Percentiles rank a stretch among this genome's conserved stretches.
Evolutionary conservation across 1,284 basidiomycete species (phyloP).

Genomic region (Cryptococcus sp.): DNA sequence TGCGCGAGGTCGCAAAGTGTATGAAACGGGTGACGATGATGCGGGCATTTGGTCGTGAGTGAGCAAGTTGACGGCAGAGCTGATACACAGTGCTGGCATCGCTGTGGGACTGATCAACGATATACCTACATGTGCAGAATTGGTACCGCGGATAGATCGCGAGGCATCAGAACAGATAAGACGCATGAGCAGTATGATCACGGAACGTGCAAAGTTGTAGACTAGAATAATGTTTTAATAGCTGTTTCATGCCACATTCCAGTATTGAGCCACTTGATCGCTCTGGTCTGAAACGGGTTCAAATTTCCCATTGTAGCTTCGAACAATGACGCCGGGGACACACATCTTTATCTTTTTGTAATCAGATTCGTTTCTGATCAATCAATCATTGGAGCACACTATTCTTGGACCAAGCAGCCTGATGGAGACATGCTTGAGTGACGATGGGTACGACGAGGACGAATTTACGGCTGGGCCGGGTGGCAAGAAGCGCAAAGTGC

Average conservation of each 20-base stretch:
- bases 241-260: no score
- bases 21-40: slow-evolving; percentile 80
- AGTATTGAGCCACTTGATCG: no score
- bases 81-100: slow-evolving; percentile 63
- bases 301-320: no score
- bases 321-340: no score
- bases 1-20: slow-evolving; percentile 66
- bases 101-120: slow-evolving; percentile 80
- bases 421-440: neutral
- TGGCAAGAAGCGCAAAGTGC: slow-evolving; percentile 45
- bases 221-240: neutral
- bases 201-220: slow-evolving; percentile 2
- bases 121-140: slow-evolving; percentile 76
- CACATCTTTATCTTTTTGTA: no score
- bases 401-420: no score
- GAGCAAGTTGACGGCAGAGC: neutral
- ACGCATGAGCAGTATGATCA: slow-evolving; percentile 55
- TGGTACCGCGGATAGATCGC: slow-evolving; percentile 69
- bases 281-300: no score
- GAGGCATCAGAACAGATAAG: slow-evolving; percentile 74
- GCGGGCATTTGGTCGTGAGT: slow-evolving; percentile 75
- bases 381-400: no score
- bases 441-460: slow-evolving; percentile 28
- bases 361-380: no score
- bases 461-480: slow-evolving; percentile 30